These are phyloP conservation scores for Globisporangium cystogenes DNA, from an alignment of 352 stramenopile genomes.

Conservation along the genomic window DNA sequence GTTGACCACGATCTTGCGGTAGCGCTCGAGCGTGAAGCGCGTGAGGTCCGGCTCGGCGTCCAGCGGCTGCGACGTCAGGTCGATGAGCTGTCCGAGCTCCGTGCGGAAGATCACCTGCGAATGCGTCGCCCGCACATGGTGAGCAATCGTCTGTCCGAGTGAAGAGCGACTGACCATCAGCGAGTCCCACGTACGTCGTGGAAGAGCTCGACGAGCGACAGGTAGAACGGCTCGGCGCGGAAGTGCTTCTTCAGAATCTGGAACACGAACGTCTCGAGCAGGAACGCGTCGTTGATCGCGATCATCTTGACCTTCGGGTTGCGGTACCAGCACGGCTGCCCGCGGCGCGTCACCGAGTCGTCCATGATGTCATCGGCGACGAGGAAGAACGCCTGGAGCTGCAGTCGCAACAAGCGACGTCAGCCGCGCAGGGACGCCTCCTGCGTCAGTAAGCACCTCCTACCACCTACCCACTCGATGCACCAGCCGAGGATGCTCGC, in stretches of 20 bases:
- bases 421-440: too few relatives aligned
- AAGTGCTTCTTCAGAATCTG: constrained; percentile 89
- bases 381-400: constrained; percentile 98
- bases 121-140: not conserved
- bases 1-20: constrained; percentile 95
- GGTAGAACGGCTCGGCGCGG: constrained; percentile 77
- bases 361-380: constrained; percentile 99
- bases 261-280: constrained; percentile 93
- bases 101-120: constrained; percentile 95
- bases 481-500: constrained; percentile 96
- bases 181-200: constrained; percentile 50
- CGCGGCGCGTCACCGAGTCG: constrained; percentile 91
- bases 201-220: constrained; percentile 96
- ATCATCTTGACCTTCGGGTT: constrained; percentile 88
- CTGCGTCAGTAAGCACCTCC: too few relatives aligned
- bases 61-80: constrained; percentile 87
- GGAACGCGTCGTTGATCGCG: constrained; percentile 96
- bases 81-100: constrained; percentile 94
- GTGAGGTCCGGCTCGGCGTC: constrained; percentile 78
- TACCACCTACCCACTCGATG: constrained; percentile 97
- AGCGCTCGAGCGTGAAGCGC: constrained; percentile 93
- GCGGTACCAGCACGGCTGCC: constrained; percentile 97
- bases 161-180: not conserved
- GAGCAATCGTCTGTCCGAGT: not conserved
- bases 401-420: not conserved